Percentiles rank a stretch among this genome's conserved stretches.
Conservation (phyloP, 1,139 yeast genomes). For the Kodamaea plutei region DNA sequence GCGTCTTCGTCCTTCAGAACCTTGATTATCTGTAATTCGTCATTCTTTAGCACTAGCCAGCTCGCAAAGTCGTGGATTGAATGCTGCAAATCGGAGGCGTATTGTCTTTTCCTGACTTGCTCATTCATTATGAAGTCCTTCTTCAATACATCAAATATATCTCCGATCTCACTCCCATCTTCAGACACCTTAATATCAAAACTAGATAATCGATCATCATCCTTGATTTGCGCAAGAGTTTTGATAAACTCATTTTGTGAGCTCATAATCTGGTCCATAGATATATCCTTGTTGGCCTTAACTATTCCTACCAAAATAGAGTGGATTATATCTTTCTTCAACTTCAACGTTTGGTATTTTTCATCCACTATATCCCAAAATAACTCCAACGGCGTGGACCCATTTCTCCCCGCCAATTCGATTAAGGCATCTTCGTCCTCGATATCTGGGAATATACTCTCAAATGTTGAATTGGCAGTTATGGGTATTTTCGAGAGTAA, state of each 20-base stretch:
- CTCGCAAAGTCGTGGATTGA: conserved; percentile 15
- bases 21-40: conserved; percentile 9
- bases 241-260: conserved; percentile 20
- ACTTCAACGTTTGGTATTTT: conserved; percentile 50
- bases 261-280: conserved; percentile 14
- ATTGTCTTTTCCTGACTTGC: conserved; percentile 8
- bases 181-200: conserved; percentile 16
- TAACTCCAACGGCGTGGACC: conserved; percentile 75
- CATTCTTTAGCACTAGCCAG: conserved; percentile 17
- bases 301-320: too few species aligned
- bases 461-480: conserved; percentile 57
- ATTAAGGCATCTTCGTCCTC: conserved; percentile 58
- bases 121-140: conserved; percentile 15
- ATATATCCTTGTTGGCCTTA: conserved; percentile 14
- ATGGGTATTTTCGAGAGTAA: conserved; percentile 42
- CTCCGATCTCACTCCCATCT: conserved; percentile 20
- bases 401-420: conserved; percentile 68
- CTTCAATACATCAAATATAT: conserved; percentile 25
- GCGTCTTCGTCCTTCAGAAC: conserved; percentile 4
- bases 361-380: conserved; percentile 75
- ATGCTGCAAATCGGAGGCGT: conserved; percentile 11
- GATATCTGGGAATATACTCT: conserved; percentile 47
- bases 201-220: conserved; percentile 25
- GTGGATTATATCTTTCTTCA: conserved; percentile 57
- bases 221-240: conserved; percentile 18